Evolutionary conservation across 805 yeast species (phyloP), one percentile per base, ranked within the genome.

Genomic region (Wickerhamomyces ciferrii): DNA sequence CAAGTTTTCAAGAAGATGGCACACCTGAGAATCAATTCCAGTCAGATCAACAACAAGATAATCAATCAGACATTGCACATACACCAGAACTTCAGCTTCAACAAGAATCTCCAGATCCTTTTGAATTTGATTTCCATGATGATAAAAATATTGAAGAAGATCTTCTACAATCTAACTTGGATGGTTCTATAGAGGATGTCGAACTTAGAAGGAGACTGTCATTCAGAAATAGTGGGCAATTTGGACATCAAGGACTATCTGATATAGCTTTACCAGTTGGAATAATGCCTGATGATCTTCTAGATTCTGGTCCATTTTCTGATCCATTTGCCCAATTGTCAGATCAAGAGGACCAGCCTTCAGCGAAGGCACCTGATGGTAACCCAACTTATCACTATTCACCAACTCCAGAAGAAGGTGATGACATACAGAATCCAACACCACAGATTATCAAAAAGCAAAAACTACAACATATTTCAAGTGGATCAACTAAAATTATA

Each of bases 231-330:
- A 39, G 23, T 19, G 38, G 38, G 6, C 19, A 15, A 4, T 9
- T 18, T 35, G 18, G 15, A 4, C 38, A 10, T 4, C 23, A 35
- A 10, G 38, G 38, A 5, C 46, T 49, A 35, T 55, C 61, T 4
- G 63, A 58, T 41, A 49, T 59, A 42, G 63, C 59, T 2, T 46
- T 55, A 9, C 63, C 63, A 2, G 54, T 52, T 34, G 63, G 60
- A n/a, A 42, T 59, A 2, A 55, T 58, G 51, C 55, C 53, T 8
- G 38, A 35, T 5, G 55, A 51, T 19, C 24, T 6, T n/a, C 18
- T 29, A 15, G 38, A 43, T n/a, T 24, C 34, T 5, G 25, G 24
- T 11, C 38, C 38, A 35, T 35, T 19, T 19, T 35, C 38, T 8
- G 38, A 35, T 17, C 38, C 38, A 4, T 35, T 35, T 14, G 38